Evolutionary conservation across 2,329 filamentous ascomycete genomes (phyloP).

Genomic region (Venturia carpophila): DNA sequence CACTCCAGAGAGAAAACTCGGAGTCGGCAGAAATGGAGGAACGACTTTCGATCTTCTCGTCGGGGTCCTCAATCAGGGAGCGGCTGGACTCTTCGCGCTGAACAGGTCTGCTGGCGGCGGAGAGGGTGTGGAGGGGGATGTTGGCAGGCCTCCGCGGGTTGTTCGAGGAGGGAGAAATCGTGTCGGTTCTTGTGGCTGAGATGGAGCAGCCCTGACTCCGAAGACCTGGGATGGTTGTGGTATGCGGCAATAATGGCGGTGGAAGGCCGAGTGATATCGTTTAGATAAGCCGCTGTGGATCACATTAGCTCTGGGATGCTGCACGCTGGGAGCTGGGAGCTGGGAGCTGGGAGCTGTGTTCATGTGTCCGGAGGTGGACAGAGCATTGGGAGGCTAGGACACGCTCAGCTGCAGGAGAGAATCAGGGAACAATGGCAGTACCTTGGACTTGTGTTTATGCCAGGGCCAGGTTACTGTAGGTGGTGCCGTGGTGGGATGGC

Average conservation of each 20-base stretch:
- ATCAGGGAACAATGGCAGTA: not conserved
- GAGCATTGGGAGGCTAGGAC: not conserved
- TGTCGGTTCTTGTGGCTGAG: conserved; percentile 69
- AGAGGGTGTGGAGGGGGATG: conserved; percentile 77
- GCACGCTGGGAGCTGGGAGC: too few species aligned
- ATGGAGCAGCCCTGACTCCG: conserved; percentile 18
- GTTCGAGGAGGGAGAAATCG: conserved; percentile 66
- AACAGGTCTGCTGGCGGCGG: conserved; percentile 29
- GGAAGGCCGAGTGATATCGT: conserved; percentile 1
- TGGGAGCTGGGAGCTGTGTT: not conserved
- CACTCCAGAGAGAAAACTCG: conserved; percentile 78
- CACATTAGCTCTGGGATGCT: not conserved
- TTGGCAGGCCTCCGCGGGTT: conserved; percentile 64
- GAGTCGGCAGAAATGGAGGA: conserved; percentile 42
- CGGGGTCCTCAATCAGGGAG: conserved; percentile 24
- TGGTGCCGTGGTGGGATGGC: not conserved
- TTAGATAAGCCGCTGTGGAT: conserved; percentile 12
- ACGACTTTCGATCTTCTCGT: conserved; percentile 35
- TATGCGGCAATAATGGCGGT: not conserved
- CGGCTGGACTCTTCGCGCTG: not conserved
- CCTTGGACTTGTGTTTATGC: not conserved
- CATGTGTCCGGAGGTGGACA: conserved; percentile 2
- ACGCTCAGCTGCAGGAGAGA: not conserved
- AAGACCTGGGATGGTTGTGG: conserved; percentile 1
- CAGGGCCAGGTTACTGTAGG: not conserved